Conservation (phyloP, 2,329 filamentous ascomycete species). For the Exophiala phaeomuriformis region DNA sequence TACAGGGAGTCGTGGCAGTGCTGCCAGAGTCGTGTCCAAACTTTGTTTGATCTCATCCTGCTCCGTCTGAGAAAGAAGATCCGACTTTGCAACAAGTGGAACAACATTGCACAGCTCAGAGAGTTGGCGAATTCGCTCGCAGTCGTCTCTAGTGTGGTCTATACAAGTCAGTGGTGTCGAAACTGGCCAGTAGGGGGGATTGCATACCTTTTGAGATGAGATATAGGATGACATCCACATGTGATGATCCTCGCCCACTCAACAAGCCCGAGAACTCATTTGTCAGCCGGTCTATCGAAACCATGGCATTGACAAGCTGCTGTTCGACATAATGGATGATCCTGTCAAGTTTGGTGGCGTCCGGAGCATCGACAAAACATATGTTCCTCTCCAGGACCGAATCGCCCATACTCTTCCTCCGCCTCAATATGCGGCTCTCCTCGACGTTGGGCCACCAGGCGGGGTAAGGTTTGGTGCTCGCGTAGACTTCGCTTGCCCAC, state of each 20-base stretch:
- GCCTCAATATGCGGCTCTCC: constrained; percentile 52
- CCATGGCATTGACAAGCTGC: constrained; percentile 57
- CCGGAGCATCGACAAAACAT: constrained; percentile 82
- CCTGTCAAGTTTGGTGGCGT: constrained; percentile 45
- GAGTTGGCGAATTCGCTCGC: constrained; percentile 64
- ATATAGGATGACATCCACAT: constrained; percentile 81
- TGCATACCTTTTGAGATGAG: constrained; percentile 64
- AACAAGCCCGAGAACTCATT: constrained; percentile 69
- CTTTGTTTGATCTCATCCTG: constrained; percentile 53
- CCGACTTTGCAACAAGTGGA: constrained; percentile 70
- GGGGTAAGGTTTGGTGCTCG: constrained; percentile 77
- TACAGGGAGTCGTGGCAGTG: constrained; percentile 19
- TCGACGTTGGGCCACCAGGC: constrained; percentile 82
- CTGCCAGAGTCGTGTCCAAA: constrained; percentile 33
- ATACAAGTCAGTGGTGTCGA: constrained; percentile 3
- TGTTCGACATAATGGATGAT: constrained; percentile 65
- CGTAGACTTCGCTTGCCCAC: constrained; percentile 55
- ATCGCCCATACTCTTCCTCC: constrained; percentile 66
- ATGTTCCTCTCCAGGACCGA: constrained; percentile 81
- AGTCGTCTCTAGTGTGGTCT: constrained; percentile 57
- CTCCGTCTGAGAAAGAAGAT: constrained; percentile 56
- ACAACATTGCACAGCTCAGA: constrained; percentile 74
- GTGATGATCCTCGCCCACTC: constrained; percentile 71
- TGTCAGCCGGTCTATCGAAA: constrained; percentile 57
- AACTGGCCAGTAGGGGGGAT: not conserved